Conservation (phyloP, 1,139 yeast genomes). For the Geotrichum citri-aurantii region DNA sequence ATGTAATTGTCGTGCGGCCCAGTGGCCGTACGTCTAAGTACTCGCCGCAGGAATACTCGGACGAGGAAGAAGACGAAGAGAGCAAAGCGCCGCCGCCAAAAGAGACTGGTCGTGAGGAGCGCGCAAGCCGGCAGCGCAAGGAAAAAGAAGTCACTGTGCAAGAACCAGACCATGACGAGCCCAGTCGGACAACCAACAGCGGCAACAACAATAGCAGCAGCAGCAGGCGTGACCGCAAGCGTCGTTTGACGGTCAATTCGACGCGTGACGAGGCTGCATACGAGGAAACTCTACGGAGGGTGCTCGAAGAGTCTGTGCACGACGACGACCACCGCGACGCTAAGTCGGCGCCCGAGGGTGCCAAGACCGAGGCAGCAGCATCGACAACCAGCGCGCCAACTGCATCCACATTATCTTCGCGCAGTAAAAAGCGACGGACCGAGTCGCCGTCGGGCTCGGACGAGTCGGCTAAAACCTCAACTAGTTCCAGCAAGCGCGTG, state of each 20-base stretch:
- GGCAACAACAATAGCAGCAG: neutral
- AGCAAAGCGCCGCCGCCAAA: slow-evolving; percentile 21
- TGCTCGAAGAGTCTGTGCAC: slow-evolving; percentile 64
- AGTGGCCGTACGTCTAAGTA: slow-evolving; percentile 43
- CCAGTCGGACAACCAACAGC: slow-evolving; percentile 1
- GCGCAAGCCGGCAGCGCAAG: slow-evolving; percentile 12
- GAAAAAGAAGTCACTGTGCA: neutral
- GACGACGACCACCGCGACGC: slow-evolving; percentile 29
- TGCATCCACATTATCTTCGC: slow-evolving; percentile 3
- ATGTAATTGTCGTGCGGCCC: slow-evolving; percentile 48
- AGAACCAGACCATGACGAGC: neutral
- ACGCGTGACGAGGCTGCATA: slow-evolving; percentile 46
- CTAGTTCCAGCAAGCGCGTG: neutral
- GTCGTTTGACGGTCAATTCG: slow-evolving; percentile 15
- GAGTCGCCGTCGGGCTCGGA: slow-evolving; percentile 12
- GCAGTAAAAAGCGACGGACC: neutral
- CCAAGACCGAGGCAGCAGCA: neutral
- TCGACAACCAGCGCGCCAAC: neutral
- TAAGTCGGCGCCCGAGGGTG: neutral
- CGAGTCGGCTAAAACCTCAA: slow-evolving; percentile 2
- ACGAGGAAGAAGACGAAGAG: slow-evolving; percentile 28
- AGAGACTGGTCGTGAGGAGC: slow-evolving; percentile 23
- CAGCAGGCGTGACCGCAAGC: slow-evolving; percentile 9
- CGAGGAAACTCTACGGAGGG: slow-evolving; percentile 63
- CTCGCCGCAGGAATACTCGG: slow-evolving; percentile 36